Percentiles rank a stretch among this genome's conserved stretches.
These are phyloP conservation scores for Gilbertella persicaria DNA, from an alignment of 371 early-diverging fungal genomes.

Conservation along the genomic window DNA sequence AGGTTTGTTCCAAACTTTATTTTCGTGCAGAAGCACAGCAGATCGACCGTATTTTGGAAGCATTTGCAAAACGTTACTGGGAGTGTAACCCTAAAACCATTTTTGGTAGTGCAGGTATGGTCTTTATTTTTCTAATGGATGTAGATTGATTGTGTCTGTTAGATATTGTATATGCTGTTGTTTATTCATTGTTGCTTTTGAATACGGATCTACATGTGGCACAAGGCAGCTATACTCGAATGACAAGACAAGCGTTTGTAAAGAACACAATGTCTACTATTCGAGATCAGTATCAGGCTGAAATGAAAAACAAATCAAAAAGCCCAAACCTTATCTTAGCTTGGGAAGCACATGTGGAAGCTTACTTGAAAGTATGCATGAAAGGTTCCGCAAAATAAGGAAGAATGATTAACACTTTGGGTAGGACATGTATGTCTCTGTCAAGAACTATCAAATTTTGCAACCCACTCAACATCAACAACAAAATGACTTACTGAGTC, in stretches of 20 bases:
- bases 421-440: constrained; percentile 74
- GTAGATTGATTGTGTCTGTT: no score
- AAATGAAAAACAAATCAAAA: neutral
- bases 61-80: constrained; percentile 80
- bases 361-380: constrained; percentile 42
- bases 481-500: neutral
- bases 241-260: constrained; percentile 64
- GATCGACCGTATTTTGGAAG: constrained; percentile 85
- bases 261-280: constrained; percentile 62
- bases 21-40: constrained; percentile 92
- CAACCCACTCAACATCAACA: constrained; percentile 50
- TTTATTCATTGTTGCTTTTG: constrained; percentile 83
- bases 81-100: constrained; percentile 72
- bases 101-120: constrained; percentile 53
- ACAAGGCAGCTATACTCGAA: constrained; percentile 61
- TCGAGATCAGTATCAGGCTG: constrained; percentile 32
- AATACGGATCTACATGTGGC: constrained; percentile 94
- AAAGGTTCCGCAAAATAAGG: neutral
- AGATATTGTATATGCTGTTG: constrained; percentile 84
- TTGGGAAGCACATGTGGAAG: constrained; percentile 50
- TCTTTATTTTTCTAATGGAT: no score
- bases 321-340: constrained; percentile 20
- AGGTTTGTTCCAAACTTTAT: constrained; percentile 74
- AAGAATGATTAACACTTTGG: neutral
- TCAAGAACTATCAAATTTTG: constrained; percentile 75